Evolutionary conservation across 202 grass and related monocot species (phyloP).

Genomic region (Musa balbisiana): DNA sequence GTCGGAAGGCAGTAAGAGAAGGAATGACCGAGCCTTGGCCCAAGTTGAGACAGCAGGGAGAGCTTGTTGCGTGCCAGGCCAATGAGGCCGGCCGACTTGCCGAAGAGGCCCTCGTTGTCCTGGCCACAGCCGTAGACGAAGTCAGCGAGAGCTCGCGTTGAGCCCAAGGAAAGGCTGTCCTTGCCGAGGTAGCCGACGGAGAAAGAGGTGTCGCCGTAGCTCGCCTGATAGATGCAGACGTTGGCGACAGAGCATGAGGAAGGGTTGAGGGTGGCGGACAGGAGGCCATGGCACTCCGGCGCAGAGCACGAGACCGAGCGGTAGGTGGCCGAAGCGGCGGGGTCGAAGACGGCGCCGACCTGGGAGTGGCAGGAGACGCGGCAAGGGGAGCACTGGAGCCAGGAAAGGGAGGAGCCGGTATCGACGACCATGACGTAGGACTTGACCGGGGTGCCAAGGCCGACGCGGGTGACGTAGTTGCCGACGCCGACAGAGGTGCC

Average conservation of each 20-base stretch:
- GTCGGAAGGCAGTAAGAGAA: slow-evolving; percentile 84
- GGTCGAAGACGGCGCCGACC: slow-evolving; percentile 45
- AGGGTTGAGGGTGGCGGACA: slow-evolving; percentile 58
- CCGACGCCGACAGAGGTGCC: slow-evolving; percentile 61
- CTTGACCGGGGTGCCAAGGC: slow-evolving; percentile 52
- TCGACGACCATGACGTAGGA: slow-evolving; percentile 73
- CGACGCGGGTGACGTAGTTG: slow-evolving; percentile 65
- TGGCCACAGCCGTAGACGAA: slow-evolving; percentile 79
- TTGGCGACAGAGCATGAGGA: slow-evolving; percentile 51
- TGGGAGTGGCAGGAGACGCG: slow-evolving; percentile 61
- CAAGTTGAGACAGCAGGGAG: slow-evolving; percentile 62
- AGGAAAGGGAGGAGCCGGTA: slow-evolving; percentile 70
- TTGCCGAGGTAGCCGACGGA: slow-evolving; percentile 68
- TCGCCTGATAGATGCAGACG: slow-evolving; percentile 69
- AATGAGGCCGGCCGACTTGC: slow-evolving; percentile 55
- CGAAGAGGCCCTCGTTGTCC: slow-evolving; percentile 74
- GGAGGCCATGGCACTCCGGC: slow-evolving; percentile 42
- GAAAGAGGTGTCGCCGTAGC: slow-evolving; percentile 68
- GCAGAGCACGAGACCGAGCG: slow-evolving; percentile 41
- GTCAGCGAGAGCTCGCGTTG: slow-evolving; percentile 23
- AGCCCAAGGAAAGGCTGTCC: slow-evolving; percentile 59
- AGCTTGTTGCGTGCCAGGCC: slow-evolving; percentile 68
- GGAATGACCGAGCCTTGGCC: slow-evolving; percentile 40
- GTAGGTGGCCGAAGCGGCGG: slow-evolving; percentile 43
- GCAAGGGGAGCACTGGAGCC: slow-evolving; percentile 83